Conservation (phyloP, 176 grass and related monocot genomes). For the Puccinellia tenuiflora region DNA sequence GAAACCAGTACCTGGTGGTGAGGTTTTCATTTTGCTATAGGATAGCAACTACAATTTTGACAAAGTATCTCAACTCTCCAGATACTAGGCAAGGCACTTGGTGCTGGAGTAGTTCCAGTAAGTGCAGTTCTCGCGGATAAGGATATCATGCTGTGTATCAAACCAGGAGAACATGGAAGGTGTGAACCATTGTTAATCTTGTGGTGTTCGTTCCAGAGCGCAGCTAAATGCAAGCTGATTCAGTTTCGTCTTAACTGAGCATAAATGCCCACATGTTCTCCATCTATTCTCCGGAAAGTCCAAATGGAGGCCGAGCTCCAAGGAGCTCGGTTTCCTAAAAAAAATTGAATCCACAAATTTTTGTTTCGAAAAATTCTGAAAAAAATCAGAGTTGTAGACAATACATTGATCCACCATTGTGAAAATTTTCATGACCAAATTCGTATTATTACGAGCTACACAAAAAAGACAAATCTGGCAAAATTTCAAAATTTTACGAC, state of each 20-base stretch:
- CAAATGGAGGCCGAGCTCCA: no score
- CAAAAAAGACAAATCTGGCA: no score
- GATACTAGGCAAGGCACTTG: slow-evolving; percentile 95
- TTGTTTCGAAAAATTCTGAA: no score
- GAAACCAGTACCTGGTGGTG: slow-evolving; percentile 1
- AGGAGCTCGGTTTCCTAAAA: no score
- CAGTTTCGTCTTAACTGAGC: background rate
- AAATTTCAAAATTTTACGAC: no score
- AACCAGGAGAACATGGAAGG: slow-evolving; percentile 95
- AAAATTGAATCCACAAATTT: no score
- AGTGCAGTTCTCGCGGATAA: slow-evolving; percentile 98
- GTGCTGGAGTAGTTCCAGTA: slow-evolving; percentile 91
- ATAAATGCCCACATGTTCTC: background rate
- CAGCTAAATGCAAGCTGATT: background rate
- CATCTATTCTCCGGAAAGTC: no score
- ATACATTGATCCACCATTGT: no score
- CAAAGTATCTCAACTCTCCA: slow-evolving; percentile 21
- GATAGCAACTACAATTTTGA: background rate
- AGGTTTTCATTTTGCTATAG: background rate
- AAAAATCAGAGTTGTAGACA: no score
- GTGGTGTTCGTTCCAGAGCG: background rate
- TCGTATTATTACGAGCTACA: no score
- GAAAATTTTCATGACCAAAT: no score
- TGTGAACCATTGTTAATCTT: slow-evolving; percentile 27
- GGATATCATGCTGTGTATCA: slow-evolving; percentile 94